These are phyloP conservation scores for Pleurotus platypus DNA, from an alignment of 768 basidiomycete genomes.

Conservation along the genomic window DNA sequence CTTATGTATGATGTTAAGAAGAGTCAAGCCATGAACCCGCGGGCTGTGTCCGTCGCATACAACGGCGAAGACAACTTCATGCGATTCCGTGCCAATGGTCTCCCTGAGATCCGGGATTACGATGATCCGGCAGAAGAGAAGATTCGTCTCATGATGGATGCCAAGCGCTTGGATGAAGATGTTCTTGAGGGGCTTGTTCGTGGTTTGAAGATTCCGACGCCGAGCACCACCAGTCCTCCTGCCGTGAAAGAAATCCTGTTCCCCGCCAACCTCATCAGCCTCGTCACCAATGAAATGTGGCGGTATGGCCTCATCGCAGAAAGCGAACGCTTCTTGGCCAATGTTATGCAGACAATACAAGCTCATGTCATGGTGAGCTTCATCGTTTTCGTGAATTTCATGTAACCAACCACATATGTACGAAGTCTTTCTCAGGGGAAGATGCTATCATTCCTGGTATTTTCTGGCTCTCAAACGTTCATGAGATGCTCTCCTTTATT, in stretches of 20 bases:
- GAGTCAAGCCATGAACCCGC: slow-evolving; percentile 66
- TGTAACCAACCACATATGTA: slow-evolving; percentile 12
- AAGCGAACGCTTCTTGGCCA: slow-evolving; percentile 96
- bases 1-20: slow-evolving; percentile 71
- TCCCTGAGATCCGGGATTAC: slow-evolving; percentile 68
- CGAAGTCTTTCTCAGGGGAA: slow-evolving; percentile 84
- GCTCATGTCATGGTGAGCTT: slow-evolving; percentile 91
- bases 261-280: slow-evolving; percentile 95
- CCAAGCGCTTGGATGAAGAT: slow-evolving; percentile 88
- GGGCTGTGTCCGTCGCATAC: slow-evolving; percentile 87
- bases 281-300: slow-evolving; percentile 99
- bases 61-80: slow-evolving; percentile 76
- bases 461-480: slow-evolving; percentile 99
- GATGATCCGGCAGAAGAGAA: slow-evolving; percentile 96
- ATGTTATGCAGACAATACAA: slow-evolving; percentile 98
- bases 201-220: slow-evolving; percentile 88
- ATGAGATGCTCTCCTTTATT: slow-evolving; percentile 98
- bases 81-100: slow-evolving; percentile 58
- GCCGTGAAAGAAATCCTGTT: slow-evolving; percentile 96
- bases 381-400: background rate
- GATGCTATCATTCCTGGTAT: slow-evolving; percentile 95
- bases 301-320: slow-evolving; percentile 96
- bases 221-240: slow-evolving; percentile 88
- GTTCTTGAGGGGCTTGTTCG: slow-evolving; percentile 87
- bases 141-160: slow-evolving; percentile 88